Percentiles rank a stretch among this genome's conserved stretches.
Conservation (phyloP, 2,329 filamentous ascomycete genomes). For the Pseudopyricularia javanii region DNA sequence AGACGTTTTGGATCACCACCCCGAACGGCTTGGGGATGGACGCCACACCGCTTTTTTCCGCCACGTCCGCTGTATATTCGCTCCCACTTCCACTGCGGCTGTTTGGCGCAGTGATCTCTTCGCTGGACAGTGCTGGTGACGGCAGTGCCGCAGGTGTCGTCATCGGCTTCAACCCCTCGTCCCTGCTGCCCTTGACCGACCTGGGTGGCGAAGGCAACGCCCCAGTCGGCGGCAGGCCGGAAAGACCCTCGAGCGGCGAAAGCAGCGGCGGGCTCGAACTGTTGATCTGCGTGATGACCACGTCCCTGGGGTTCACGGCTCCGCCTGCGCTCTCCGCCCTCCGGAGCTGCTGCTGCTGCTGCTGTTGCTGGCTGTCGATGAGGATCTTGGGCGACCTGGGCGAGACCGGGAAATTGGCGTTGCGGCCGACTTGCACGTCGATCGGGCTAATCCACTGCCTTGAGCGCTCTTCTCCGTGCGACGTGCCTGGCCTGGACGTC, state of each 20-base stretch:
- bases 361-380: slow-evolving; percentile 5
- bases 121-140: slow-evolving; percentile 25
- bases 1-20: slow-evolving; percentile 29
- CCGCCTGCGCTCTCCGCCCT: too few species aligned
- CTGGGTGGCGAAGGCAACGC: slow-evolving; percentile 18
- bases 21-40: background rate
- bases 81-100: background rate
- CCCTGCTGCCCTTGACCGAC: slow-evolving; percentile 14
- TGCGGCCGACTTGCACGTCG: slow-evolving; percentile 29
- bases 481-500: slow-evolving; percentile 15
- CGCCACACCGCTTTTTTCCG: background rate
- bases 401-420: slow-evolving; percentile 12
- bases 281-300: slow-evolving; percentile 48
- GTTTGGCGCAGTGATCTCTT: background rate
- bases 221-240: slow-evolving; percentile 1
- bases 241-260: slow-evolving; percentile 3
- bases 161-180: background rate
- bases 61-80: background rate
- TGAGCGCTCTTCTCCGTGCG: slow-evolving; percentile 19
- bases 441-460: slow-evolving; percentile 33
- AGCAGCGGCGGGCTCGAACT: slow-evolving; percentile 22
- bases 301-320: background rate
- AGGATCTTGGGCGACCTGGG: slow-evolving; percentile 1
- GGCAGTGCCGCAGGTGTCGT: slow-evolving; percentile 18
- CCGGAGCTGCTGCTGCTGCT: too few species aligned